Conservation (phyloP, 345 rosid genomes). For the Firmiana major region DNA sequence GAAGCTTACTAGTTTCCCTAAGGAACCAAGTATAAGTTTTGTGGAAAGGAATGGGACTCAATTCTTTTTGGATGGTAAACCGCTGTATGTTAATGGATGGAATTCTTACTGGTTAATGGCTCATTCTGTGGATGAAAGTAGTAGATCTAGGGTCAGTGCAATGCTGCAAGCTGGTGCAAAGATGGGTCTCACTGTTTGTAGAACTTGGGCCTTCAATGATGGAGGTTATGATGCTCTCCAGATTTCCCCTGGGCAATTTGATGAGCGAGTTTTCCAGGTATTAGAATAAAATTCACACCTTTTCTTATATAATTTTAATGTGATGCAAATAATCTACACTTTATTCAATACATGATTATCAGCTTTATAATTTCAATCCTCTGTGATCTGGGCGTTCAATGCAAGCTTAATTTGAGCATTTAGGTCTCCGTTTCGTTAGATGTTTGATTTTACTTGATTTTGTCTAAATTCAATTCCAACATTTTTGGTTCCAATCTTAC, state of each 20-base stretch:
- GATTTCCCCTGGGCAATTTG: constrained; percentile 80
- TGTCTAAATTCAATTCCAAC: neutral
- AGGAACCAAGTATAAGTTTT: constrained; percentile 42
- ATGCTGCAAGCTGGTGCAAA: constrained; percentile 78
- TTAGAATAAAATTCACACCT: neutral
- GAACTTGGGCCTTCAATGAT: constrained; percentile 97
- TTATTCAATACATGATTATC: neutral
- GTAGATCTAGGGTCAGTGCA: constrained; percentile 52
- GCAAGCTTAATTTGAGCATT: neutral
- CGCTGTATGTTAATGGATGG: constrained; percentile 80
- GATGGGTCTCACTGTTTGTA: constrained; percentile 95
- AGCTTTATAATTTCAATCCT: neutral
- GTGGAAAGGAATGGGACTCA: constrained; percentile 70
- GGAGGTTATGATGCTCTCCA: constrained; percentile 92
- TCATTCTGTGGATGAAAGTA: constrained; percentile 64
- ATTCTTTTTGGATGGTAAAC: constrained; percentile 60
- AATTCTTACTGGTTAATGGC: constrained; percentile 97
- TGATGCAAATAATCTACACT: neutral
- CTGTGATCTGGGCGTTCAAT: neutral
- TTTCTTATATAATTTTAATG: neutral
- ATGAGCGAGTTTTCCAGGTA: constrained; percentile 89
- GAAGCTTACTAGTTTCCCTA: constrained; percentile 27
- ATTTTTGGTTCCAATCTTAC: neutral
- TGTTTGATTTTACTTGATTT: neutral
- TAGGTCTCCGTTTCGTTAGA: neutral